phyloP scores from a whole-genome alignment of 1,284 basidiomycete species.

The Malassezia slooffiae region DNA sequence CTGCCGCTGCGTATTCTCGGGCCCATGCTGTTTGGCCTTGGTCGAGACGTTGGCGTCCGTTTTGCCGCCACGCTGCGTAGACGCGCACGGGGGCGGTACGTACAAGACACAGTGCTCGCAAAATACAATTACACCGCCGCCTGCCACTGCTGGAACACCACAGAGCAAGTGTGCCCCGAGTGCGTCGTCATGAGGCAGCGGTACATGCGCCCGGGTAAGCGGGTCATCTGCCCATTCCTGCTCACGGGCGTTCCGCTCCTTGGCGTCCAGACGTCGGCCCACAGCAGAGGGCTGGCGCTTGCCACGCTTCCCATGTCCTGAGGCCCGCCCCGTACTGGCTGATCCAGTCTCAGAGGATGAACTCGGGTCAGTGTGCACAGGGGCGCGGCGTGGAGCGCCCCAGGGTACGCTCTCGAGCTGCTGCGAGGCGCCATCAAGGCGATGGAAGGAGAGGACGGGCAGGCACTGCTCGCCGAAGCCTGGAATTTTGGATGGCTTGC shows the following conservation, averaged over 20 bases:
- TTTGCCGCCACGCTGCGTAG: background rate
- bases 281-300: slow-evolving; percentile 29
- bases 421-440: slow-evolving; percentile 18
- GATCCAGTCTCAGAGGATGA: too few relatives aligned
- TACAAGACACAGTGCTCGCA: slow-evolving; percentile 30
- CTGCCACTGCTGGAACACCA: slow-evolving; percentile 25
- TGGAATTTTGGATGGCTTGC: slow-evolving; percentile 22
- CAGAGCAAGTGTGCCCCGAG: slow-evolving; percentile 29
- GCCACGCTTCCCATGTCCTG: background rate
- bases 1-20: too few relatives aligned
- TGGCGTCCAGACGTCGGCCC: slow-evolving; percentile 16
- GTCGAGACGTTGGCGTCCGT: background rate
- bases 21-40: slow-evolving; percentile 26
- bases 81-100: slow-evolving; percentile 23
- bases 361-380: background rate
- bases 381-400: slow-evolving; percentile 2
- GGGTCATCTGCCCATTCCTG: slow-evolving; percentile 21
- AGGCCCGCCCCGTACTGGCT: background rate
- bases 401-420: slow-evolving; percentile 30
- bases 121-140: slow-evolving; percentile 39
- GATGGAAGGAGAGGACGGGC: slow-evolving; percentile 42
- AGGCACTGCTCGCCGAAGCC: slow-evolving; percentile 34
- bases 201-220: slow-evolving; percentile 35
- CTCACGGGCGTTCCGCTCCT: slow-evolving; percentile 20
- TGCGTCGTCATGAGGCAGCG: slow-evolving; percentile 32